phyloP scores from a whole-genome alignment of 306 rosid genomes.

The Castanopsis chinensis region DNA sequence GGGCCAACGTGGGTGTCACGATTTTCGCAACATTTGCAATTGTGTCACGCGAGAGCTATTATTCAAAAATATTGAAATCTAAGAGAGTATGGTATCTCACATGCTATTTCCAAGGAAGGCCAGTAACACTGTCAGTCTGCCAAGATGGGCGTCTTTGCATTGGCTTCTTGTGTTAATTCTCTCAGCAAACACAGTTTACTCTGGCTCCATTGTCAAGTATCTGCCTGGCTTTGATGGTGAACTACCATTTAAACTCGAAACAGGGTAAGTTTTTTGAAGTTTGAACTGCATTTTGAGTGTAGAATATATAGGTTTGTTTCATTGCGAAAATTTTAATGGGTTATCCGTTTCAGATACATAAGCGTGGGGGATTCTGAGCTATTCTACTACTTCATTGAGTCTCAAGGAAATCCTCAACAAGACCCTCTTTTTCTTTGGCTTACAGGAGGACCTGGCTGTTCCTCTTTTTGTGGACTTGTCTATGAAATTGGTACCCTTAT shows the following conservation, averaged over 20 bases:
- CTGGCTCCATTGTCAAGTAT: background rate
- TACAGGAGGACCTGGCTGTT: constrained; percentile 27
- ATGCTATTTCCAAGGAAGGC: background rate
- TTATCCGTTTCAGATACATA: constrained; percentile 8
- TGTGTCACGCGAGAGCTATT: no score
- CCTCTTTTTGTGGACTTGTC: constrained; percentile 1
- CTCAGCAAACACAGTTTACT: constrained; percentile 11
- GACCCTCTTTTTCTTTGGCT: constrained; percentile 31
- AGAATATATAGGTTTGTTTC: background rate
- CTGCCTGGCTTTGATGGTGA: constrained; percentile 17
- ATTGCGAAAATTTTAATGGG: background rate
- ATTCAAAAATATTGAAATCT: no score
- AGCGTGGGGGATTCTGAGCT: constrained; percentile 16
- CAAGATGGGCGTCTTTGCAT: background rate
- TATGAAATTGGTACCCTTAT: constrained; percentile 16
- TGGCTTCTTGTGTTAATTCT: background rate
- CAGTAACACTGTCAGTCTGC: background rate
- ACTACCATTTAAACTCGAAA: constrained; percentile 18
- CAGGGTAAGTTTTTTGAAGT: background rate
- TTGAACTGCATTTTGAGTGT: background rate
- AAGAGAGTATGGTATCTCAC: background rate
- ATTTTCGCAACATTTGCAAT: no score
- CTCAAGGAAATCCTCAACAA: constrained; percentile 15
- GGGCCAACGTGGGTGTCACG: no score
- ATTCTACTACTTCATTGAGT: constrained; percentile 21